Conservation (phyloP, 768 basidiomycete species). For the Xerocomus potaroensis region DNA sequence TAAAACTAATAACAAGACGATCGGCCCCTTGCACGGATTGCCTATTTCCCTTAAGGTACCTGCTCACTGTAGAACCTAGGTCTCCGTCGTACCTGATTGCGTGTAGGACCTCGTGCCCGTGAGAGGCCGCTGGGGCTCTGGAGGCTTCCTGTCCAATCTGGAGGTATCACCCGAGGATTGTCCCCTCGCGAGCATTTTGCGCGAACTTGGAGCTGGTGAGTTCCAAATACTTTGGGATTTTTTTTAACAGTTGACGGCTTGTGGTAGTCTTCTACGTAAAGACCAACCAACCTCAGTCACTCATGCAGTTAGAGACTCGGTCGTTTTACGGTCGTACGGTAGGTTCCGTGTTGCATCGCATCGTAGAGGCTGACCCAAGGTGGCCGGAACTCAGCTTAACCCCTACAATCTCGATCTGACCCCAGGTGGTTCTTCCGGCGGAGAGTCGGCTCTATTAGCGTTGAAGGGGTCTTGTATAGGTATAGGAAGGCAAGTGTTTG, state of each 20-base stretch:
- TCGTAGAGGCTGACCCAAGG: too few relatives aligned
- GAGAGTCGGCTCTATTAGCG: constrained; percentile 46
- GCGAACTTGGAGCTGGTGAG: constrained; percentile 40
- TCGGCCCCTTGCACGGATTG: constrained; percentile 43
- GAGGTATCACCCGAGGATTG: constrained; percentile 25
- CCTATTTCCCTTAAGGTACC: constrained; percentile 39
- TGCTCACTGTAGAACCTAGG: background rate
- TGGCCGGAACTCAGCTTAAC: constrained; percentile 32
- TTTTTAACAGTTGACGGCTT: constrained; percentile 1
- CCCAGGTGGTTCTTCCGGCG: constrained; percentile 51
- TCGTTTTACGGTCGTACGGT: constrained; percentile 34
- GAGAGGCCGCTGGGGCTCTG: constrained; percentile 37
- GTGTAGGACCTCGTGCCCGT: constrained; percentile 38
- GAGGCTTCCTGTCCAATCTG: constrained; percentile 30
- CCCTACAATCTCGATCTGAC: constrained; percentile 42
- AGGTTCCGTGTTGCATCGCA: background rate
- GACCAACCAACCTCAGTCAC: constrained; percentile 40
- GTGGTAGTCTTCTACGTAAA: constrained; percentile 39
- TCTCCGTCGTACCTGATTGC: background rate
- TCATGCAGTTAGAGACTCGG: constrained; percentile 37
- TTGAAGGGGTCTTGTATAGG: constrained; percentile 44
- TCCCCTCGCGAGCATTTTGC: constrained; percentile 33
- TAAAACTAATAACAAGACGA: constrained; percentile 32
- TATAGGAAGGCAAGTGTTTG: constrained; percentile 34
- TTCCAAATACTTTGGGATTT: background rate